Base-by-base conservation (phyloP, 192 early-diverging fungal genomes). In the Ambispora gerdemannii region DNA sequence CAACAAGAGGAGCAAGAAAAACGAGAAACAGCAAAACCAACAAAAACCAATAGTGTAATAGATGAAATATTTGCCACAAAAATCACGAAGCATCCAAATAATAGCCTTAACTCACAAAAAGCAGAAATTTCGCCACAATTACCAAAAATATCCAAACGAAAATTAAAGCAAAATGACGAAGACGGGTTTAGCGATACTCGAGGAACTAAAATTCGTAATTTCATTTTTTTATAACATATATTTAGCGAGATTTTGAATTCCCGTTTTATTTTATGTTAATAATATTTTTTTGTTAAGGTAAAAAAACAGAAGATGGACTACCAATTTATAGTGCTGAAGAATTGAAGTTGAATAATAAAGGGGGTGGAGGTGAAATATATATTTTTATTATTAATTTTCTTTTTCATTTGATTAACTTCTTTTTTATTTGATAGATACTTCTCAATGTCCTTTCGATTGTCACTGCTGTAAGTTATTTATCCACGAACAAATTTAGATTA, bases 291-390 rank as follows among this genome's bases (percentile, higher is more conserved):
- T n/a, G n/a, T n/a, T n/a, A n/a, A 77, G 76, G 64, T 28, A 73
- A 70, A 35, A 74, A 49, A 2, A 74, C 76, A 0, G 76, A 77
- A 67, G 76, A 77, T 64, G 76, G 76, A 27, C 62, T 71, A 65
- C 66, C 73, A 11, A 30, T 77, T 3, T 77, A 74, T 71, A 73
- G 72, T 52, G 67, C 74, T 27, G 72, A 74, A 15, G 76, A 77
- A 28, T n/a, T n/a, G n/a, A n/a, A n/a, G n/a, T 52, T 74, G 25
- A 71, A 77, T 38, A 66, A 74, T 33, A 72, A 73, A 28, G 50
- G 67, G 7, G 74, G 74, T 52, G 70, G 50, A 65, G 63, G 63
- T 65, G 50, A 31, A 19, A 19, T 31, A 20, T 32, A 3, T 65
- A 20, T 3, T 28, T n/a, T n/a, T 30, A 32, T 59, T 32, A 32